Conservation (phyloP, 345 rosid species). For the Syzygium aromaticum region DNA sequence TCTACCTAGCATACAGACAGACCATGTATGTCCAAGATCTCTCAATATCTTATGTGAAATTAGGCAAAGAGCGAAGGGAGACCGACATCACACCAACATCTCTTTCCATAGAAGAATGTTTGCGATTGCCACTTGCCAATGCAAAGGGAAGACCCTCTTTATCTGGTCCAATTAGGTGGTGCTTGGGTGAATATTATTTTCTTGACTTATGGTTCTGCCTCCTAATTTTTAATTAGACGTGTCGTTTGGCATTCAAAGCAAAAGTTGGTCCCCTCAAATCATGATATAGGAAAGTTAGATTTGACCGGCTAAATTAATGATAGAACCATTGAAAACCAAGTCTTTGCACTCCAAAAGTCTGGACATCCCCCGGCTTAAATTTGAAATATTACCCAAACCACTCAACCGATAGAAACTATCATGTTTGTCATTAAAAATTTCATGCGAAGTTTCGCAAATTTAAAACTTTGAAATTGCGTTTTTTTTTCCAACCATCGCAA, state of each 20-base stretch:
- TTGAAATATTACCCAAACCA: background rate
- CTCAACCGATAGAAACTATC: background rate
- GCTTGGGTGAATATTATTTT: background rate
- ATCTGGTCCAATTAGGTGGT: background rate
- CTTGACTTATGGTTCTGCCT: background rate
- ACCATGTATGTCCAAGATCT: background rate
- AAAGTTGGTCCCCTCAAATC: background rate
- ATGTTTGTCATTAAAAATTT: background rate
- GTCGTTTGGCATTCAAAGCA: background rate
- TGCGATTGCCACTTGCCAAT: background rate
- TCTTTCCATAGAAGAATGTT: background rate
- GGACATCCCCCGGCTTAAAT: background rate
- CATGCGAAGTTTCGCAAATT: background rate
- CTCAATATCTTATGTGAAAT: background rate
- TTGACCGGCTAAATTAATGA: background rate
- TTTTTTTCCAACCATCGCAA: background rate
- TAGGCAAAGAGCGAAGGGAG: background rate
- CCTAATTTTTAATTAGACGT: background rate
- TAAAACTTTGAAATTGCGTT: background rate
- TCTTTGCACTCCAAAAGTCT: background rate
- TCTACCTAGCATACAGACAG: background rate
- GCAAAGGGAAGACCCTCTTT: background rate
- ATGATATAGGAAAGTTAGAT: background rate
- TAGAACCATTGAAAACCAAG: background rate
- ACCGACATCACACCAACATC: background rate